Conservation (phyloP, 2,329 filamentous ascomycete species). For the Arthrobotrys megalospora region DNA sequence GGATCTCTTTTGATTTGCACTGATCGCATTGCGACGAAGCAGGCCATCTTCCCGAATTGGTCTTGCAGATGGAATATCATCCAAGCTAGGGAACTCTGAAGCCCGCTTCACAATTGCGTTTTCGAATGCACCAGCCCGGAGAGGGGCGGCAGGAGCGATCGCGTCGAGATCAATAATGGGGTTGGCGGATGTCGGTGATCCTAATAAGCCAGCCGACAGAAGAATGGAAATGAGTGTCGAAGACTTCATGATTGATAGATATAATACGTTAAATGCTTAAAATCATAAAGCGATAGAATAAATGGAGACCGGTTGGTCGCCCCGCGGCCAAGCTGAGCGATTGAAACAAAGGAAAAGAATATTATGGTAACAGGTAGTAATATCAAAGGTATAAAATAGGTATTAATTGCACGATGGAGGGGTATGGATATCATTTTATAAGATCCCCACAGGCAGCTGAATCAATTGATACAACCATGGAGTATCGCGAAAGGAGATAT, state of each 20-base stretch:
- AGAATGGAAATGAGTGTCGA: constrained; percentile 1
- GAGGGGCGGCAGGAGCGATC: neutral
- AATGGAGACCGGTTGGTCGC: constrained; percentile 11
- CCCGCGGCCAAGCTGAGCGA: constrained; percentile 19
- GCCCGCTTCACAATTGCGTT: neutral
- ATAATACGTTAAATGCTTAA: neutral
- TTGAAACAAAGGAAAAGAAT: neutral
- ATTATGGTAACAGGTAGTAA: neutral
- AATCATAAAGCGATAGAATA: neutral
- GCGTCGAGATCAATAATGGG: constrained; percentile 1
- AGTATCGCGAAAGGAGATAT: constrained; percentile 4
- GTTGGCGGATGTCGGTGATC: constrained; percentile 21
- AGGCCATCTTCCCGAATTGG: neutral
- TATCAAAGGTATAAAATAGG: neutral
- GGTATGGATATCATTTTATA: constrained; percentile 3
- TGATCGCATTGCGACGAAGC: neutral
- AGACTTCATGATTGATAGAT: constrained; percentile 15
- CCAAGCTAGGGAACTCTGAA: neutral
- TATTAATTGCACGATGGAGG: neutral
- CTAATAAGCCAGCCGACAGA: constrained; percentile 14
- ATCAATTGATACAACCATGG: neutral
- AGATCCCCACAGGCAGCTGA: constrained; percentile 1
- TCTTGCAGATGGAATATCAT: constrained; percentile 1
- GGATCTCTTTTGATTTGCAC: constrained; percentile 8
- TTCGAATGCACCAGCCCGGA: neutral